Percentiles rank a stretch among this genome's conserved stretches.
These are phyloP conservation scores for Ophiostoma australiae DNA, from an alignment of 2,329 filamentous ascomycete species.

Conservation along the genomic window DNA sequence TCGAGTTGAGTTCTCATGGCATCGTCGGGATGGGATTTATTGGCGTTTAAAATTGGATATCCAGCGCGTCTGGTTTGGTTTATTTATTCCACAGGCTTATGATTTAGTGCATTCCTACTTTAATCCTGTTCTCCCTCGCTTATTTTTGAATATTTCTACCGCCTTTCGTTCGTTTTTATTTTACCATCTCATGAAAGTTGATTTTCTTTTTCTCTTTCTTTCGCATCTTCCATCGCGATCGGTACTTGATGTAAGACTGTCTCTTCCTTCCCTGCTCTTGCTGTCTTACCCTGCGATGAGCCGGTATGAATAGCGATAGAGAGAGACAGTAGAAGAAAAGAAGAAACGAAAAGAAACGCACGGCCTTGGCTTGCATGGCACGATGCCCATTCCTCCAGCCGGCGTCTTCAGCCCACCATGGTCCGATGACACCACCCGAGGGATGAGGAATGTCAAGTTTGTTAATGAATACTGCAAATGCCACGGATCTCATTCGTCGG, in stretches of 20 bases:
- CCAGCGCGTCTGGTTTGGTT: background rate
- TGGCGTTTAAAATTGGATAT: constrained; percentile 13
- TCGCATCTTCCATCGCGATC: background rate
- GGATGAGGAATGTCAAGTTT: background rate
- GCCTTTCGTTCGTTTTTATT: background rate
- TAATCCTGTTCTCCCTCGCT: background rate
- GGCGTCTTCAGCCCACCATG: background rate
- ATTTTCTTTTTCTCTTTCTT: background rate
- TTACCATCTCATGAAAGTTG: background rate
- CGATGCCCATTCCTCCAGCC: background rate
- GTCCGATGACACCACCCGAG: background rate
- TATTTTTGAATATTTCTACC: background rate
- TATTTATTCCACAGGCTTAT: background rate
- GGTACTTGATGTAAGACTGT: background rate
- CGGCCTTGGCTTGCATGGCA: background rate
- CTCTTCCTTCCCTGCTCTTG: background rate
- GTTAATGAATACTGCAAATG: background rate
- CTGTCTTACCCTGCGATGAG: background rate
- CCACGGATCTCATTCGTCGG: background rate
- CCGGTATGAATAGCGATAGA: background rate
- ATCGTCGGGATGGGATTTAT: constrained; percentile 24
- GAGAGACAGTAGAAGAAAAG: background rate
- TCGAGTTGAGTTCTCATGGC: constrained; percentile 16
- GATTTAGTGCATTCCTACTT: background rate
- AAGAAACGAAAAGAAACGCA: background rate